Percentiles rank a stretch among this genome's conserved stretches.
These are phyloP conservation scores for Azolla pinnata DNA, from an alignment of 75 land plant genomes.

Conservation along the genomic window DNA sequence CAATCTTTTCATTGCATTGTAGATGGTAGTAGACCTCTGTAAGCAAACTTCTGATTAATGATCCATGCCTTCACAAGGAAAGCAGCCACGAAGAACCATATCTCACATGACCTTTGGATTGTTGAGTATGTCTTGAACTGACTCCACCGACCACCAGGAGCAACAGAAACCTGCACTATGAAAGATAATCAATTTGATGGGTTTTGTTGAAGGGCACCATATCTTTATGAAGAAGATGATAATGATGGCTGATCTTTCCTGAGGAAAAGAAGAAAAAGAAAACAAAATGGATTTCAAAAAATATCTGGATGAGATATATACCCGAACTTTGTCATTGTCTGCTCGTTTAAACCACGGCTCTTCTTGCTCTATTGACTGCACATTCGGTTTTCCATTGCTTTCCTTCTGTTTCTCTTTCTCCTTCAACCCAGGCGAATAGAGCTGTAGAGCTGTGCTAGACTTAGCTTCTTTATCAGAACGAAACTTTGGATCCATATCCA, in stretches of 20 bases:
- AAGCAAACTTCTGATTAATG: conserved; percentile 75
- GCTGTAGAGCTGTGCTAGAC: conserved; percentile 1
- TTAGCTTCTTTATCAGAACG: not conserved
- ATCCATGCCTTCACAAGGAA: conserved; percentile 85
- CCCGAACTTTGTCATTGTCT: conserved; percentile 38
- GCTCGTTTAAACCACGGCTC: conserved; percentile 87
- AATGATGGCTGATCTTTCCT: too few species aligned
- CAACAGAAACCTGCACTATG: conserved; percentile 88
- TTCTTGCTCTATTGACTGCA: conserved; percentile 79
- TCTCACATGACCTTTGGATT: conserved; percentile 85
- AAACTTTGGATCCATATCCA: too few species aligned
- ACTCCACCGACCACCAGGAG: conserved; percentile 93
- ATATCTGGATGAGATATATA: too few species aligned
- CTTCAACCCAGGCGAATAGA: not conserved
- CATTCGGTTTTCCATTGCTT: conserved; percentile 8
- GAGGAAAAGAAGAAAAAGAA: not conserved
- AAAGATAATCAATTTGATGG: not conserved
- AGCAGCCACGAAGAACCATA: conserved; percentile 89
- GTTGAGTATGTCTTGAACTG: conserved; percentile 95
- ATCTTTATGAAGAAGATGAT: not conserved
- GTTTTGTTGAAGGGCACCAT: not conserved
- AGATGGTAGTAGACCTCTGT: conserved; percentile 47
- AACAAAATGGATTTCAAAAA: too few species aligned
- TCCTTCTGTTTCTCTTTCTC: not conserved
- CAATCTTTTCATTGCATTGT: too few species aligned